Conservation (phyloP, 163 green algal genomes). For the Chlamydomonas reinhardtii region DNA sequence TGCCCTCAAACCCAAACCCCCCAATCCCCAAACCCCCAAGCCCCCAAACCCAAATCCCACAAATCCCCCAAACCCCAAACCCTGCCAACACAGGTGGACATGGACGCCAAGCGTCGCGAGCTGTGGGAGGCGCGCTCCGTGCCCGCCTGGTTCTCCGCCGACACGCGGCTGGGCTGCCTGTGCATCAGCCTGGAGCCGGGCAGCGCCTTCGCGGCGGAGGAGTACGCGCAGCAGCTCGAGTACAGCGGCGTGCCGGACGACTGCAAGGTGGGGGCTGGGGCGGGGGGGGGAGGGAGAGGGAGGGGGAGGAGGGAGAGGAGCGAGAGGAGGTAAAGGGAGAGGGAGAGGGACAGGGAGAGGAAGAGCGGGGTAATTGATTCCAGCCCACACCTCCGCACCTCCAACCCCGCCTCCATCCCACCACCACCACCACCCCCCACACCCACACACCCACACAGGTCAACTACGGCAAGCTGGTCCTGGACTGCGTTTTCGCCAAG, state of each 20-base stretch:
- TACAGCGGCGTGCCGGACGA: slow-evolving; percentile 72
- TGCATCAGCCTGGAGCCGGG: slow-evolving; percentile 80
- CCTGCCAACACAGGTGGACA: slow-evolving; percentile 43
- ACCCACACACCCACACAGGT: too few relatives aligned
- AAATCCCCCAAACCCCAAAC: too few relatives aligned
- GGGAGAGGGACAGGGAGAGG: not conserved
- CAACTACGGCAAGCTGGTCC: slow-evolving; percentile 76
- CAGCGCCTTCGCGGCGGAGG: slow-evolving; percentile 82
- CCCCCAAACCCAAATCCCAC: too few relatives aligned
- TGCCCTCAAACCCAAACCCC: too few relatives aligned
- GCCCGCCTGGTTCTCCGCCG: slow-evolving; percentile 85
- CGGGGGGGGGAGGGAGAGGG: not conserved
- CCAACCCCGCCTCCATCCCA: too few relatives aligned
- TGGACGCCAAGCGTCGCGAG: slow-evolving; percentile 72
- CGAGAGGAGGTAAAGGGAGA: not conserved
- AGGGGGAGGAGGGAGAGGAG: not conserved
- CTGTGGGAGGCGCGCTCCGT: slow-evolving; percentile 81
- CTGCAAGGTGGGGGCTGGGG: slow-evolving; percentile 56
- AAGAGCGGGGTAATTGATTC: slow-evolving; percentile 18
- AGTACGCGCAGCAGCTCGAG: slow-evolving; percentile 73
- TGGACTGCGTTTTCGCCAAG: slow-evolving; percentile 57
- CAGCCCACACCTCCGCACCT: too few relatives aligned
- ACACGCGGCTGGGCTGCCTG: slow-evolving; percentile 71
- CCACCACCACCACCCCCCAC: too few relatives aligned
- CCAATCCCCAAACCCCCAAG: too few relatives aligned